phyloP scores from a whole-genome alignment of 2,329 filamentous ascomycete species.

The Dryadomyces quercivorus region DNA sequence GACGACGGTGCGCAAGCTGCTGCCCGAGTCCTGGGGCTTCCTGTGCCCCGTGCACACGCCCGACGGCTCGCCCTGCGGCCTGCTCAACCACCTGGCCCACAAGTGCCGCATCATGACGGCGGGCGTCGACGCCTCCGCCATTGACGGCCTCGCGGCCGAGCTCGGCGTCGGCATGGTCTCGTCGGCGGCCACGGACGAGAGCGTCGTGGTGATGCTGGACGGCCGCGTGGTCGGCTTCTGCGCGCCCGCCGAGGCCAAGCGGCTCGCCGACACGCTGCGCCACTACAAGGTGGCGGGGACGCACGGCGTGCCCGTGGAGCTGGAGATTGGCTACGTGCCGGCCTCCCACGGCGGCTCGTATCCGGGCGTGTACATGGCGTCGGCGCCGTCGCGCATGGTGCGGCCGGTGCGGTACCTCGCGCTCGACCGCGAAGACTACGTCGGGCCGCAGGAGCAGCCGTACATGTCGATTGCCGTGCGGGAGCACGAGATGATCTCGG shows the following conservation, averaged over 20 bases:
- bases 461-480: conserved; percentile 96
- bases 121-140: conserved; percentile 57
- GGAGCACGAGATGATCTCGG: conserved; percentile 77
- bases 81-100: conserved; percentile 90
- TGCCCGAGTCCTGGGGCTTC: conserved; percentile 97
- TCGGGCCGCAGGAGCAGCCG: conserved; percentile 90
- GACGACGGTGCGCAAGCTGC: conserved; percentile 85
- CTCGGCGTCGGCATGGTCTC: conserved; percentile 68
- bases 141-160: conserved; percentile 63
- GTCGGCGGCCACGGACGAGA: conserved; percentile 69
- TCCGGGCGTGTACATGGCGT: conserved; percentile 89
- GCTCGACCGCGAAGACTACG: conserved; percentile 71
- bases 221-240: conserved; percentile 86
- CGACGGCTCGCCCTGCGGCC: conserved; percentile 86
- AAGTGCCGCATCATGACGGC: conserved; percentile 84
- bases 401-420: conserved; percentile 87
- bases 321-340: conserved; percentile 89
- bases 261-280: conserved; percentile 75
- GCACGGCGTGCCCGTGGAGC: conserved; percentile 65
- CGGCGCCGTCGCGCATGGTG: conserved; percentile 73
- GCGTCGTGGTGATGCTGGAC: conserved; percentile 80
- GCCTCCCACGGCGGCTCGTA: conserved; percentile 86
- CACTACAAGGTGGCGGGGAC: conserved; percentile 92
- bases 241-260: conserved; percentile 66
- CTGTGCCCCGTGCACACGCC: conserved; percentile 95